A percentile compares a stretch with the other conserved stretches of the same genome.
Conservation (phyloP, 108 stramenopile species). For the Cyclostephanos tholiformis region DNA sequence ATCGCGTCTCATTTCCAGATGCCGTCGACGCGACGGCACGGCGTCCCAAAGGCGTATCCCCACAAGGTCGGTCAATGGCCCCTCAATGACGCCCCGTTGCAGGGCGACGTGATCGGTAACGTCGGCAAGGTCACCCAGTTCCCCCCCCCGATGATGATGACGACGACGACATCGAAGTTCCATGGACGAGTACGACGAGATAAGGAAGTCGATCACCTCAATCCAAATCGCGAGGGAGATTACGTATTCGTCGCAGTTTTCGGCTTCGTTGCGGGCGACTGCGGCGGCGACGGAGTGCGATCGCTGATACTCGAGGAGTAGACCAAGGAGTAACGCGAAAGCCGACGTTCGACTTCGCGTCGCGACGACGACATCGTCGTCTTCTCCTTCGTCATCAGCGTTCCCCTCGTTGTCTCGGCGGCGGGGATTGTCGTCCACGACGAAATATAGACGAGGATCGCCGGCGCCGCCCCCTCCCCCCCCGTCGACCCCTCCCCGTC, state of each 20-base stretch:
- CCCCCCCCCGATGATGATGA: no score
- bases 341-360: constrained; percentile 1
- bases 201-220: constrained; percentile 32
- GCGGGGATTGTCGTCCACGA: constrained; percentile 20
- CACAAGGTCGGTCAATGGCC: constrained; percentile 33
- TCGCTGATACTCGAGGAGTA: constrained; percentile 7
- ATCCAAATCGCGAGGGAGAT: not conserved
- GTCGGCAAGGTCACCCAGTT: not conserved
- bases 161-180: constrained; percentile 24
- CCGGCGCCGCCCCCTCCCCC: constrained; percentile 8
- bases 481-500: constrained; percentile 12
- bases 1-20: constrained; percentile 35
- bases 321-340: constrained; percentile 15
- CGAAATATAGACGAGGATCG: constrained; percentile 28
- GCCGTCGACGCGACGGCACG: constrained; percentile 14
- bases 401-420: not conserved
- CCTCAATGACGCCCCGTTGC: constrained; percentile 17
- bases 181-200: constrained; percentile 40
- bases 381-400: not conserved
- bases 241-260: not conserved
- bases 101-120: not conserved
- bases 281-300: no score
- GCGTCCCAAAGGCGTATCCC: constrained; percentile 37
- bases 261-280: not conserved
- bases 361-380: constrained; percentile 9